Evolutionary conservation across 495 filamentous ascomycete genomes (phyloP).

Genomic region (Xylaria acuta): DNA sequence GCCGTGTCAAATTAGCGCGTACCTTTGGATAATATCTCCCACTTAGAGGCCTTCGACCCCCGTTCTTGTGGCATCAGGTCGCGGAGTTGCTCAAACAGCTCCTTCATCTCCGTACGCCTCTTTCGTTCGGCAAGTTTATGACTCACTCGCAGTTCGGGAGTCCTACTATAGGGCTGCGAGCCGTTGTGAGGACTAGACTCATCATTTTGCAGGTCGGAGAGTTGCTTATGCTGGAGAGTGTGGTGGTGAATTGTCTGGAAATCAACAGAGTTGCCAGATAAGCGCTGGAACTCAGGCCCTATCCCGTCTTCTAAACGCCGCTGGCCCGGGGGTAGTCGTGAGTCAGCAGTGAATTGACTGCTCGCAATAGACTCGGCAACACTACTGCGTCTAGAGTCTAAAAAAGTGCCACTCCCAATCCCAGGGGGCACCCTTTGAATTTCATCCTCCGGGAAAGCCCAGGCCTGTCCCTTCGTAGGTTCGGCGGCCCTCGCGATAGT

Average conservation of each 20-base stretch:
- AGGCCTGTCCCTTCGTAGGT: conserved; percentile 81
- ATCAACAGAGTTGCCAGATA: conserved; percentile 41
- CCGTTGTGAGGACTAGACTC: conserved; percentile 58
- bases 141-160: conserved; percentile 90
- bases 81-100: conserved; percentile 87
- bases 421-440: conserved; percentile 54
- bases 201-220: conserved; percentile 70
- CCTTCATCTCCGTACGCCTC: conserved; percentile 97
- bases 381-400: conserved; percentile 74
- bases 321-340: conserved; percentile 73
- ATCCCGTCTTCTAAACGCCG: conserved; percentile 66
- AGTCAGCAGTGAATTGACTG: conserved; percentile 74
- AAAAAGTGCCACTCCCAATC: conserved; percentile 57
- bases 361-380: conserved; percentile 75
- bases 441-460: conserved; percentile 82
- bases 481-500: conserved; percentile 81
- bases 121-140: conserved; percentile 98
- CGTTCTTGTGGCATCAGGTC: conserved; percentile 82
- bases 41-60: conserved; percentile 95
- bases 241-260: conserved; percentile 70
- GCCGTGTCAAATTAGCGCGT: conserved; percentile 25
- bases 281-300: conserved; percentile 46
- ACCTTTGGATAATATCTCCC: conserved; percentile 98
- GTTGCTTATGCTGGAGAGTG: conserved; percentile 74
- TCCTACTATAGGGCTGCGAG: conserved; percentile 85